phyloP scores from a whole-genome alignment of 164 flowering plant genomes.

The Macadamia integrifolia region DNA sequence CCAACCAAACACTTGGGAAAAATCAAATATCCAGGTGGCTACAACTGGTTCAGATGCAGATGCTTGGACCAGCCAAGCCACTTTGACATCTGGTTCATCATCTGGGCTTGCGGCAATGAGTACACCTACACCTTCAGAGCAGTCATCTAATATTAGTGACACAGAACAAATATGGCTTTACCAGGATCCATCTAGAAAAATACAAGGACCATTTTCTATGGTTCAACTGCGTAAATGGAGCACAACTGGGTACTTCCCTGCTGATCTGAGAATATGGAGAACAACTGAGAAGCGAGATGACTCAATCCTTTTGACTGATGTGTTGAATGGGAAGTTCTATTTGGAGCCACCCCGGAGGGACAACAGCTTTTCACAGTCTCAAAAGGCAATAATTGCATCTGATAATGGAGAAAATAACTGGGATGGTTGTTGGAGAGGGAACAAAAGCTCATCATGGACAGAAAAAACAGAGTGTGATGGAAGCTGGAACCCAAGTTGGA shows the following conservation, averaged over 20 bases:
- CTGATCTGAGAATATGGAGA: conserved; percentile 69
- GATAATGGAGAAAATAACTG: conserved; percentile 9
- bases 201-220: conserved; percentile 94
- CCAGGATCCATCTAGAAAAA: conserved; percentile 76
- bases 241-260: conserved; percentile 78
- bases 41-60: conserved; percentile 21
- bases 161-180: conserved; percentile 88
- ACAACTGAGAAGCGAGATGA: conserved; percentile 48
- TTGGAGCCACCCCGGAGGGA: conserved; percentile 25
- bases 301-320: conserved; percentile 62
- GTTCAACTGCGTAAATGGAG: conserved; percentile 92
- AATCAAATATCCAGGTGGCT: conserved; percentile 16
- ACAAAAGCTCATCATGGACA: conserved; percentile 6
- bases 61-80: conserved; percentile 22
- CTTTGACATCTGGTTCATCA: conserved; percentile 26
- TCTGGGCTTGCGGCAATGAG: conserved; percentile 22
- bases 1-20: conserved; percentile 34
- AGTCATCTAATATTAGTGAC: conserved; percentile 41
- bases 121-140: conserved; percentile 24
- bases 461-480: conserved; percentile 11
- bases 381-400: conserved; percentile 4
- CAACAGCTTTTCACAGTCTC: conserved; percentile 23
- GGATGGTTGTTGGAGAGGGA: conserved; percentile 15
- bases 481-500: conserved; percentile 13
- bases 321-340: conserved; percentile 50